These are phyloP conservation scores for Parasarocladium wereldwijsianum DNA, from an alignment of 2,329 filamentous ascomycete species.

Conservation along the genomic window DNA sequence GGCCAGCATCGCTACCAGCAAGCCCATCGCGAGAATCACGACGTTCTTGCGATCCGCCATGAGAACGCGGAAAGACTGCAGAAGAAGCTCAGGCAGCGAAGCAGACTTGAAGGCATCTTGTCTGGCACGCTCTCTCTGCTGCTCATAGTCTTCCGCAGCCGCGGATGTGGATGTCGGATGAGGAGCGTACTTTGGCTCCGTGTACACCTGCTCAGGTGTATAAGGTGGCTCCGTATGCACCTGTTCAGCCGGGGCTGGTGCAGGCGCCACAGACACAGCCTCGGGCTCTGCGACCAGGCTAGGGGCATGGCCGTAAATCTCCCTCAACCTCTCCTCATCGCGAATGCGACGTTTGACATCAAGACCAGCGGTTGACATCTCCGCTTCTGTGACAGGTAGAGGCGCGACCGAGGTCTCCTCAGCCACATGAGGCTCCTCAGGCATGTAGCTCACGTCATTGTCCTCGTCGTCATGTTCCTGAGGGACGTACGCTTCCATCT, in stretches of 20 bases:
- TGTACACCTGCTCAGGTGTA: background rate
- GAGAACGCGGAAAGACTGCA: conserved; percentile 37
- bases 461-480: conserved; percentile 15
- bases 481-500: conserved; percentile 19
- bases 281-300: conserved; percentile 8
- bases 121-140: conserved; percentile 12
- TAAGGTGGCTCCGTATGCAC: conserved; percentile 4
- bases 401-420: conserved; percentile 5
- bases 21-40: conserved; percentile 36
- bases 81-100: conserved; percentile 36
- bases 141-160: conserved; percentile 13
- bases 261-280: conserved; percentile 6
- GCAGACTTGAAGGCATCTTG: conserved; percentile 21
- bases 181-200: conserved; percentile 1
- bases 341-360: conserved; percentile 21
- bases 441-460: conserved; percentile 13
- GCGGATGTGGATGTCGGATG: conserved; percentile 9
- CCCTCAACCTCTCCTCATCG: conserved; percentile 36
- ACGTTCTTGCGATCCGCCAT: conserved; percentile 45
- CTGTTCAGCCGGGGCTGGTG: conserved; percentile 7
- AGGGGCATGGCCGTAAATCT: conserved; percentile 33
- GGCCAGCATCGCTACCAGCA: conserved; percentile 38
- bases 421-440: conserved; percentile 9
- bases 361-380: conserved; percentile 6
- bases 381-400: background rate